Evolutionary conservation across 2,329 filamentous ascomycete species (phyloP).

Genomic region (Fusarium hostae): DNA sequence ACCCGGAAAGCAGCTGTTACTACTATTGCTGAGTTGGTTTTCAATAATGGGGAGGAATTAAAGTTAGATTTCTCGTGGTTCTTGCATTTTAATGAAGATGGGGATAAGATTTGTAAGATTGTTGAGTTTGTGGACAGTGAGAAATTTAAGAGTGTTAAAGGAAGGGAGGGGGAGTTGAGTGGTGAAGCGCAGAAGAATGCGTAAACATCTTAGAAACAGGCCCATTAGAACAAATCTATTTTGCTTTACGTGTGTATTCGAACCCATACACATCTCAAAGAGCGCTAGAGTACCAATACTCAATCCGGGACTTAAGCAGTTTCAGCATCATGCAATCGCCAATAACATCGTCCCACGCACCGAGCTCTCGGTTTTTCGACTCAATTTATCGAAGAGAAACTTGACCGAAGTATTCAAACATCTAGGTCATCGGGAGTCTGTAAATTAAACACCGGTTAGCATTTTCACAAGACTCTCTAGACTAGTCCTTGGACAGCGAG

Average conservation of each 20-base stretch:
- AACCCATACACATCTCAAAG: background rate
- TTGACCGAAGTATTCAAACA: background rate
- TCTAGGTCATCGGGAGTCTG: no score
- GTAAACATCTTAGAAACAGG: background rate
- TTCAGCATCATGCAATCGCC: background rate
- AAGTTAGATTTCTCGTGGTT: conserved; percentile 25
- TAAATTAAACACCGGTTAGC: no score
- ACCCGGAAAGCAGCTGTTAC: conserved; percentile 14
- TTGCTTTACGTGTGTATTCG: background rate
- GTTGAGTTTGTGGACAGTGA: conserved; percentile 29
- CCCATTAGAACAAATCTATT: no score
- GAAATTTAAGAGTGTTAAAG: background rate
- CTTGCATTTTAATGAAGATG: conserved; percentile 17
- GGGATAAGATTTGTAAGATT: conserved; percentile 16
- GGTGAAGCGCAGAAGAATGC: background rate
- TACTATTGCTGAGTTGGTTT: background rate
- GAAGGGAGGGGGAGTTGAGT: background rate
- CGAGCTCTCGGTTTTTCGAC: background rate
- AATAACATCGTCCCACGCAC: background rate
- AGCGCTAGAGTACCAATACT: background rate
- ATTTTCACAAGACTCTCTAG: no score
- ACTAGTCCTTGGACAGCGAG: background rate
- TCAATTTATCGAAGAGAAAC: background rate
- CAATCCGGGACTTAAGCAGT: background rate
- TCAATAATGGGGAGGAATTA: background rate